These are phyloP conservation scores for Abelmoschus esculentus DNA, from an alignment of 345 rosid species.

Conservation along the genomic window DNA sequence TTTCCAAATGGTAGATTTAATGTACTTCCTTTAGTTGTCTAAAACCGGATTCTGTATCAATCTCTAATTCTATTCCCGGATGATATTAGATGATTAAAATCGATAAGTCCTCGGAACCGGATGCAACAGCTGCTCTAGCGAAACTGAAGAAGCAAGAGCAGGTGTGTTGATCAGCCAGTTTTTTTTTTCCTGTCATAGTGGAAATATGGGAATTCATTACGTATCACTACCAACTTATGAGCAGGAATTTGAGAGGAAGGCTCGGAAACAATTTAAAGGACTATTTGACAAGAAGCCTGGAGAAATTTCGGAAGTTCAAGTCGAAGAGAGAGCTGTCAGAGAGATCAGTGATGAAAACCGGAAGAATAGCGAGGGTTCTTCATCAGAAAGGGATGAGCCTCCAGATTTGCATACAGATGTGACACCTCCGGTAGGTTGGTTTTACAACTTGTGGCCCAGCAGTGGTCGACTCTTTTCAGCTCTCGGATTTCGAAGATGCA, in stretches of 20 bases:
- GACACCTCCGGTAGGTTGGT: slow-evolving; percentile 28
- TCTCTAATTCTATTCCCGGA: slow-evolving; percentile 15
- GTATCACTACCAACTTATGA: slow-evolving; percentile 4
- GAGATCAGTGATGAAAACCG: slow-evolving; percentile 16
- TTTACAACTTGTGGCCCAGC: slow-evolving; percentile 43
- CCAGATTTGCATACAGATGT: slow-evolving; percentile 20
- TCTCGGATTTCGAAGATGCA: slow-evolving; percentile 40
- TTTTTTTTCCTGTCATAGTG: background rate
- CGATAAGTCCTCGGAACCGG: slow-evolving; percentile 53
- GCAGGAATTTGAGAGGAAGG: slow-evolving; percentile 73
- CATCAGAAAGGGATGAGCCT: slow-evolving; percentile 20
- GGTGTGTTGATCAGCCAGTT: slow-evolving; percentile 32
- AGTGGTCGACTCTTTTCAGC: slow-evolving; percentile 33
- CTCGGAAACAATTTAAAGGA: slow-evolving; percentile 83
- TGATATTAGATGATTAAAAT: slow-evolving; percentile 45
- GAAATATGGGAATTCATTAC: background rate
- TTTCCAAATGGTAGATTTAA: slow-evolving; percentile 46
- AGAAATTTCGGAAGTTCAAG: slow-evolving; percentile 52
- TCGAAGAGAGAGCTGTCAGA: slow-evolving; percentile 16
- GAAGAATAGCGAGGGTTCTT: slow-evolving; percentile 10
- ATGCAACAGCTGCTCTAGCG: slow-evolving; percentile 60
- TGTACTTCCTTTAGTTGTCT: background rate
- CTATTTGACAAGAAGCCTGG: slow-evolving; percentile 95
- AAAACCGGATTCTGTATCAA: background rate
- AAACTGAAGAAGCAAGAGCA: slow-evolving; percentile 79